Conservation (phyloP, 2,329 filamentous ascomycete species). For the Fusarium sp. region DNA sequence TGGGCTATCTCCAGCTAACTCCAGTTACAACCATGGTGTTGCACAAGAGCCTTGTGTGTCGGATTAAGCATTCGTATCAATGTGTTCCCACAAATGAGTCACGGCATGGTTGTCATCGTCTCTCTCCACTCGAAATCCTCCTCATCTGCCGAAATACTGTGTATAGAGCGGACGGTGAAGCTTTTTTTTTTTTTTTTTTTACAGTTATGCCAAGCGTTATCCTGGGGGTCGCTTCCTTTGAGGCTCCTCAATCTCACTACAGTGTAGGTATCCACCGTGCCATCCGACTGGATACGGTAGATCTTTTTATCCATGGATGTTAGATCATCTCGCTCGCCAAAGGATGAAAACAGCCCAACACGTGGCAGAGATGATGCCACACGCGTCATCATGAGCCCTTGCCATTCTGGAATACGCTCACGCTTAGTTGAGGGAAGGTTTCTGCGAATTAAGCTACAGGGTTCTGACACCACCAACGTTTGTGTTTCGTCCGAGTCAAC, state of each 20-base stretch:
- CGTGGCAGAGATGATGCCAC: slow-evolving; percentile 16
- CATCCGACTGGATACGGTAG: slow-evolving; percentile 4
- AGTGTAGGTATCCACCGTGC: slow-evolving; percentile 10
- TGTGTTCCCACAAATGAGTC: slow-evolving; percentile 18
- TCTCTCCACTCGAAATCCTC: not conserved
- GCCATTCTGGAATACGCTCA: not conserved
- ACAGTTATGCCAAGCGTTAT: slow-evolving; percentile 36
- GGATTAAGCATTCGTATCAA: not conserved
- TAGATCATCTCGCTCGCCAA: slow-evolving; percentile 7
- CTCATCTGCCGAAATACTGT: not conserved
- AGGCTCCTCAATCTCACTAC: slow-evolving; percentile 4
- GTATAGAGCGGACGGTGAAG: not conserved
- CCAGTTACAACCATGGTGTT: slow-evolving; percentile 6
- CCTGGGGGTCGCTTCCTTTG: not conserved
- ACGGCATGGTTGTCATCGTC: not conserved
- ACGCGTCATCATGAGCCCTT: not conserved
- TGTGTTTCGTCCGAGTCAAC: slow-evolving; percentile 24
- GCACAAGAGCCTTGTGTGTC: not conserved
- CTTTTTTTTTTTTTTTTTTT: slow-evolving; percentile 15
- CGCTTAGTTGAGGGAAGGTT: not conserved
- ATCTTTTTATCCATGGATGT: slow-evolving; percentile 9
- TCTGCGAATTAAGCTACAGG: slow-evolving; percentile 4
- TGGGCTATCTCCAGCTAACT: slow-evolving; percentile 13
- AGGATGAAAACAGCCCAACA: slow-evolving; percentile 2
- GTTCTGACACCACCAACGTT: not conserved